Percentiles rank a stretch among this genome's conserved stretches.
Conservation (phyloP, 306 rosid species). For the Cucurbita argyrosperma region DNA sequence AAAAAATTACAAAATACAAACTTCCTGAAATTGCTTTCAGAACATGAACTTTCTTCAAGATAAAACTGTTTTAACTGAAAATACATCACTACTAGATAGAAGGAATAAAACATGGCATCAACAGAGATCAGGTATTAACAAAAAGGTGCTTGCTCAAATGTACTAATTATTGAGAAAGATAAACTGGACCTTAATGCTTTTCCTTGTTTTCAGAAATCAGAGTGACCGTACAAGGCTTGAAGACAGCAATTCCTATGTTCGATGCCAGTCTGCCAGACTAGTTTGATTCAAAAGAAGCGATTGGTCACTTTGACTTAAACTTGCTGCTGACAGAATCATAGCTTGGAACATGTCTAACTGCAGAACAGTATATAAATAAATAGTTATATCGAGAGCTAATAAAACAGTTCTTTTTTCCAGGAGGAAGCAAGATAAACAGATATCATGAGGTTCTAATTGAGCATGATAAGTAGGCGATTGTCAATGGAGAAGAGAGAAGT, state of each 20-base stretch:
- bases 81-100: neutral
- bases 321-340: constrained; percentile 65
- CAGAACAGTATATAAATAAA: constrained; percentile 14
- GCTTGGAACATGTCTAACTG: constrained; percentile 62
- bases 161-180: constrained; percentile 1
- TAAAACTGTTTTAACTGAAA: neutral
- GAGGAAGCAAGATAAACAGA: neutral
- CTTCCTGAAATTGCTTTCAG: neutral
- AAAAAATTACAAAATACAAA: neutral
- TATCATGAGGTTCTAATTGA: neutral
- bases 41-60: neutral
- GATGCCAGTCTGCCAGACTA: neutral
- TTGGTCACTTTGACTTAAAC: constrained; percentile 39
- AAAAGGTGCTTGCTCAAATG: neutral
- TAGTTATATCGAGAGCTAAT: neutral
- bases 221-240: neutral
- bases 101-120: constrained; percentile 1
- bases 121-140: neutral
- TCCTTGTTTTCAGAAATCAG: neutral
- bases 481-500: constrained; percentile 77
- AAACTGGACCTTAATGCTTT: neutral
- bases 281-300: constrained; percentile 8
- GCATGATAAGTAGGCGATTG: constrained; percentile 43
- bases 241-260: neutral
- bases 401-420: neutral